Evolutionary conservation across 768 basidiomycete genomes (phyloP), one percentile per base, ranked within the genome.

Genomic region (Suillus lakei): DNA sequence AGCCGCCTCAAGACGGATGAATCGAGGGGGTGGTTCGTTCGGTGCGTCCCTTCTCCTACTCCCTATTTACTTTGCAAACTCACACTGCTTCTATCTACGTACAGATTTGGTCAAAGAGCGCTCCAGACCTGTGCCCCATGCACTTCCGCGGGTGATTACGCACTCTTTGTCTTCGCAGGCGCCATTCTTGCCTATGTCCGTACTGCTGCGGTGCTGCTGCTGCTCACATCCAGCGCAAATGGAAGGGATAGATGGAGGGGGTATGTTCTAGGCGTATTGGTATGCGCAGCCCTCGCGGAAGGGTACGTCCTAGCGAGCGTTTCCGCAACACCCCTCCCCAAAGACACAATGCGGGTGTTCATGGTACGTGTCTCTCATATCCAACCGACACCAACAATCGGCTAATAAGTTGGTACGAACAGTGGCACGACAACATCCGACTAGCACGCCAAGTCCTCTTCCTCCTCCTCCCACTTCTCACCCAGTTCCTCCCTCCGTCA

Each of bases 351-450:
- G n/a, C 65, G 68, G 38, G 78, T 82, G 18, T 75, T 78, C 66
- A 83, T 83, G 82, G 81, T 82, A 64, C 62, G 79, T 73, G 44
- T 44, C 26, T 48, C 32, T 28, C 21, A 21, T 60, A 16, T 43
- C 39, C 4, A 21, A 44, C n/a, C n/a, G n/a, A n/a, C n/a, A n/a
- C n/a, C n/a, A n/a, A 12, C 12, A 34, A 21, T 34, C 13, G 28
- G 8, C 55, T n/a, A n/a, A n/a, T 38, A 16, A 26, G 7, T 41
- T 36, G 23, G 46, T 48, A 23, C 26, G 46, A 48, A 36, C 66
- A 92, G 91, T 89, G 87, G 87, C 88, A 91, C 76, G 90, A 92
- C 73, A 78, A 72, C 38, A 76, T 88, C 43, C 83, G 84, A 72
- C 71, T 81, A 59, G 66, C 77, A 38, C 90, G 91, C 26, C 84